A percentile compares a stretch with the other conserved stretches of the same genome.
Conservation (phyloP, 1,284 basidiomycete species). For the Sporisorium iseilematis-ciliati region DNA sequence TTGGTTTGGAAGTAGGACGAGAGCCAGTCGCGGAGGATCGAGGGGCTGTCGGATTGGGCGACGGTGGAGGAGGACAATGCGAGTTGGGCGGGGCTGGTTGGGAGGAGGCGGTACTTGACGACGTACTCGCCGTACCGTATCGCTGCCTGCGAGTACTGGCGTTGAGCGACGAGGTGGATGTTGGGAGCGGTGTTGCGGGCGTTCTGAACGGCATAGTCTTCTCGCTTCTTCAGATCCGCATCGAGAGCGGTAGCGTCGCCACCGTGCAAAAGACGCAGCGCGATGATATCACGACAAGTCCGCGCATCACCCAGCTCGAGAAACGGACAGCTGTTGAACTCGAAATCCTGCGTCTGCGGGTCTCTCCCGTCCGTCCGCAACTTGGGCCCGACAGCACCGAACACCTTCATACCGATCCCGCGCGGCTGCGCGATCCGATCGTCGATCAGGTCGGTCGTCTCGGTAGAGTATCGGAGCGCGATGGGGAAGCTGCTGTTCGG, state of each 20-base stretch:
- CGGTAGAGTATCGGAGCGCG: conserved; percentile 53
- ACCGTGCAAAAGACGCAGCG: conserved; percentile 49
- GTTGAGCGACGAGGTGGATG: conserved; percentile 49
- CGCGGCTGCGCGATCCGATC: conserved; percentile 62
- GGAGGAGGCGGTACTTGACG: conserved; percentile 59
- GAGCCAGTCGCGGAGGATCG: conserved; percentile 37
- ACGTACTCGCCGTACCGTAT: conserved; percentile 62
- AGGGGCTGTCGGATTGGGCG: conserved; percentile 33
- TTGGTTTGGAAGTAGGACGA: conserved; percentile 44
- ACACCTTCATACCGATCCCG: conserved; percentile 63
- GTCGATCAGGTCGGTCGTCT: conserved; percentile 55
- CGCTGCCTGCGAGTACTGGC: conserved; percentile 59
- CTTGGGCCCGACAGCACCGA: conserved; percentile 49
- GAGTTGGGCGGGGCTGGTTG: conserved; percentile 40
- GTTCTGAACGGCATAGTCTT: conserved; percentile 57
- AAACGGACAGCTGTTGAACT: conserved; percentile 56
- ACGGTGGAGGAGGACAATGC: conserved; percentile 32
- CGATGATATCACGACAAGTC: conserved; percentile 44
- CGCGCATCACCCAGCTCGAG: conserved; percentile 48
- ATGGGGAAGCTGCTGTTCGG: conserved; percentile 49
- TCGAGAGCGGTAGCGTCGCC: conserved; percentile 36
- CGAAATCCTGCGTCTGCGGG: conserved; percentile 61
- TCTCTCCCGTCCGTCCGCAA: conserved; percentile 44
- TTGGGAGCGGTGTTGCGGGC: conserved; percentile 54
- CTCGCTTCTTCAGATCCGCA: conserved; percentile 46